Conservation (phyloP, 371 early-diverging fungal species). For the Mucor circinelloides region DNA sequence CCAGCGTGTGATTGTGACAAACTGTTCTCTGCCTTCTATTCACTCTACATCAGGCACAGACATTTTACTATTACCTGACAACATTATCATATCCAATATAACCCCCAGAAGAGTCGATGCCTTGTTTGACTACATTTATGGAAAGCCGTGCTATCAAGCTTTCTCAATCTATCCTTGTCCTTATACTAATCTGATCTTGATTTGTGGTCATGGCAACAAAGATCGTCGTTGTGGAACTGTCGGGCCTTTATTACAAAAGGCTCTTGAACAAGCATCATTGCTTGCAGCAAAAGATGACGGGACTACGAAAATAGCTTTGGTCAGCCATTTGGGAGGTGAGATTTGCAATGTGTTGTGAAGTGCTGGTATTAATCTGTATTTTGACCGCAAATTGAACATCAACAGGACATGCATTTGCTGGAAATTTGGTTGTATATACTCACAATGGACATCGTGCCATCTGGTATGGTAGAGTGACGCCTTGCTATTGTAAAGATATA, state of each 20-base stretch:
- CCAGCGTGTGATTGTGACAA: slow-evolving; percentile 37
- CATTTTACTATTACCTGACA: slow-evolving; percentile 40
- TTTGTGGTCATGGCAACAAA: slow-evolving; percentile 44
- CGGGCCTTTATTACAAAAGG: slow-evolving; percentile 36
- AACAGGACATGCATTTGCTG: slow-evolving; percentile 44
- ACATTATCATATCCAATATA: slow-evolving; percentile 41
- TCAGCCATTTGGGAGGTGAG: slow-evolving; percentile 45
- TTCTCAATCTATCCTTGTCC: slow-evolving; percentile 33
- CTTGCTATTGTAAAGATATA: slow-evolving; percentile 41
- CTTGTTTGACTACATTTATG: slow-evolving; percentile 37
- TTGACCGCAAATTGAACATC: too few species aligned
- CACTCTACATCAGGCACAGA: slow-evolving; percentile 30
- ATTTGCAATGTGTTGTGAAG: too few species aligned
- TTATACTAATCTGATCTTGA: slow-evolving; percentile 26
- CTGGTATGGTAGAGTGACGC: slow-evolving; percentile 49
- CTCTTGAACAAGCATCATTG: slow-evolving; percentile 23
- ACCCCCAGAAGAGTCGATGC: slow-evolving; percentile 27
- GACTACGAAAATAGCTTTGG: slow-evolving; percentile 24
- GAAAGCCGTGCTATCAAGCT: slow-evolving; percentile 23
- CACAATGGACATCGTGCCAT: slow-evolving; percentile 42
- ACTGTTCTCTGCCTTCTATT: slow-evolving; percentile 27
- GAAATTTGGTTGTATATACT: slow-evolving; percentile 43
- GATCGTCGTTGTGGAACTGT: slow-evolving; percentile 45
- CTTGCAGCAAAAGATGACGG: slow-evolving; percentile 4
- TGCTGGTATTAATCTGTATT: background rate